These are phyloP conservation scores for Nicotiana tabacum DNA, from an alignment of 257 asterid species.

Conservation along the genomic window DNA sequence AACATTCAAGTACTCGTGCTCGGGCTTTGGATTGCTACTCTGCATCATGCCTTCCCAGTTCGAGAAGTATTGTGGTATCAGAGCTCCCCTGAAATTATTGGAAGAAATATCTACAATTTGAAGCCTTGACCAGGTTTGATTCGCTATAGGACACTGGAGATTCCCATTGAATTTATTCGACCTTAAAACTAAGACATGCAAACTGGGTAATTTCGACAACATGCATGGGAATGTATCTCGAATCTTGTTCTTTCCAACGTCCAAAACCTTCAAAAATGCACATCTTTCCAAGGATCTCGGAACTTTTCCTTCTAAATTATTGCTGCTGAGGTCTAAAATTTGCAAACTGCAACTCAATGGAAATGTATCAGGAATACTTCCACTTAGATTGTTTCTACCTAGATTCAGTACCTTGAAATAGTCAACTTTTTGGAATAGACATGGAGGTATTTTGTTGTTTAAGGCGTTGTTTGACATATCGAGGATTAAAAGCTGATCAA, in stretches of 20 bases:
- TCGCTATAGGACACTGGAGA: background rate
- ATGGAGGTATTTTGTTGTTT: background rate
- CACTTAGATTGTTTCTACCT: background rate
- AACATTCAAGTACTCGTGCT: background rate
- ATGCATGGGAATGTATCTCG: background rate
- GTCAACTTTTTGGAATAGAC: background rate
- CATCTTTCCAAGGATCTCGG: background rate
- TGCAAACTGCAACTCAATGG: background rate
- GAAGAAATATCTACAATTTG: background rate
- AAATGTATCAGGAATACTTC: conserved; percentile 1
- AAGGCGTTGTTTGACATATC: conserved; percentile 4
- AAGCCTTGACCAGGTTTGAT: background rate
- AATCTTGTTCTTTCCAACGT: conserved; percentile 10
- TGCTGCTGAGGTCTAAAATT: conserved; percentile 5
- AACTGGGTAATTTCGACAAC: background rate
- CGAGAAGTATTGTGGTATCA: background rate
- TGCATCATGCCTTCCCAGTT: background rate
- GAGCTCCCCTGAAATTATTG: background rate
- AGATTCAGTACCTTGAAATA: background rate
- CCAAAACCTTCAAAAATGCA: background rate
- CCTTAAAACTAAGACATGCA: background rate
- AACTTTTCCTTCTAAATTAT: background rate
- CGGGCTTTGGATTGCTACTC: background rate
- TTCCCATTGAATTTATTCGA: background rate
- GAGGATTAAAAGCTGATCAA: background rate